phyloP scores from a whole-genome alignment of 176 grass and related monocot species.

The Ensete ventricosum region DNA sequence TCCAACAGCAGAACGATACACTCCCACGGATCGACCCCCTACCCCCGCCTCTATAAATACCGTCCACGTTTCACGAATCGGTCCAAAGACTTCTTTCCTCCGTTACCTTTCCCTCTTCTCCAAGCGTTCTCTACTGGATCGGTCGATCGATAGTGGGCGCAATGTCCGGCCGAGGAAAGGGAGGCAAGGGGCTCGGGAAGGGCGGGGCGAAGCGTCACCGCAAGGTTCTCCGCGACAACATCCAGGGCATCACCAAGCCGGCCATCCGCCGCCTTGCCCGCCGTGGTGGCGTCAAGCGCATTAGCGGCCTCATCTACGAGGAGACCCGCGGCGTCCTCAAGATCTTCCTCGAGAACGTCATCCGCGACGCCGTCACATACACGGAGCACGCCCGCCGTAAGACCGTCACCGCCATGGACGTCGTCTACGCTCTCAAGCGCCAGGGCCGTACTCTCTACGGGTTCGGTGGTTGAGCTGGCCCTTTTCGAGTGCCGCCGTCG shows the following conservation, averaged over 20 bases:
- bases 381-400: slow-evolving; percentile 89
- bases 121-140: background rate
- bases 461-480: slow-evolving; percentile 39
- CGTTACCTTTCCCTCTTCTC: background rate
- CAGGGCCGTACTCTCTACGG: slow-evolving; percentile 94
- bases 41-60: background rate
- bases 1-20: background rate
- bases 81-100: background rate
- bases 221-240: slow-evolving; percentile 39
- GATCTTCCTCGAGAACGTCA: slow-evolving; percentile 99
- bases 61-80: background rate
- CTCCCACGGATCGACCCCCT: background rate
- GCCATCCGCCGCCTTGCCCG: slow-evolving; percentile 35
- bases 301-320: slow-evolving; percentile 85
- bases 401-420: slow-evolving; percentile 97
- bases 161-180: slow-evolving; percentile 9
- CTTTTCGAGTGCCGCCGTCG: too few relatives aligned
- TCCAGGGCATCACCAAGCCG: slow-evolving; percentile 43
- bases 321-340: slow-evolving; percentile 93
- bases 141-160: background rate
- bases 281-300: slow-evolving; percentile 53
- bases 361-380: slow-evolving; percentile 92
- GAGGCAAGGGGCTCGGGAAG: slow-evolving; percentile 11
- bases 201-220: slow-evolving; percentile 13
- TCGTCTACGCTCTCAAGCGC: slow-evolving; percentile 89